Evolutionary conservation across 2,329 filamentous ascomycete genomes (phyloP).

Genomic region (Verticillium zaregamsianum): DNA sequence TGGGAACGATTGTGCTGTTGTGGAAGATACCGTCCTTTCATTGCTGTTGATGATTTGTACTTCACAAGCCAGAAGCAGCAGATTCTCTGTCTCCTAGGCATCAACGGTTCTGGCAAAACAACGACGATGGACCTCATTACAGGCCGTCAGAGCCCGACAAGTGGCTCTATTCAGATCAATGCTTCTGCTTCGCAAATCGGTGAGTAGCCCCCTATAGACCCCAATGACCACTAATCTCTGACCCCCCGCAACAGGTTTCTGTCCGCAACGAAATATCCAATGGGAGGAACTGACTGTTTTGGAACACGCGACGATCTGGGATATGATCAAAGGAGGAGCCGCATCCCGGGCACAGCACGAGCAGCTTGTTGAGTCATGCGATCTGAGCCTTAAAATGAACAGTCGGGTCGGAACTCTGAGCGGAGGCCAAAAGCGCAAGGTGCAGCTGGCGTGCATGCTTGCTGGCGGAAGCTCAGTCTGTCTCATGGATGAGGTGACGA

Average conservation of each 20-base stretch:
- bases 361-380: slow-evolving; percentile 51
- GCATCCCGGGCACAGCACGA: slow-evolving; percentile 39
- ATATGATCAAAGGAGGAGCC: slow-evolving; percentile 55
- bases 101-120: slow-evolving; percentile 62
- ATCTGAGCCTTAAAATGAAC: slow-evolving; percentile 62
- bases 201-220: background rate
- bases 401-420: slow-evolving; percentile 59
- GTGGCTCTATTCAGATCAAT: slow-evolving; percentile 57
- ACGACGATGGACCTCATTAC: slow-evolving; percentile 35
- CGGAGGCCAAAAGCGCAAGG: slow-evolving; percentile 73
- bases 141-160: slow-evolving; percentile 34
- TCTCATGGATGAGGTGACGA: slow-evolving; percentile 70
- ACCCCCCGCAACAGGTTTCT: slow-evolving; percentile 50
- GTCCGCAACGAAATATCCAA: slow-evolving; percentile 72
- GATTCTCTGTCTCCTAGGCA: slow-evolving; percentile 58
- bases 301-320: slow-evolving; percentile 68
- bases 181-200: slow-evolving; percentile 41
- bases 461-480: slow-evolving; percentile 70
- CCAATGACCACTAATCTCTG: background rate
- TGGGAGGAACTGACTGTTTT: slow-evolving; percentile 69
- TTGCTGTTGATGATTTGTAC: slow-evolving; percentile 54
- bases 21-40: slow-evolving; percentile 10
- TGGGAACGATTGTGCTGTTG: slow-evolving; percentile 19
- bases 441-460: slow-evolving; percentile 75
- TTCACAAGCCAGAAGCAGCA: slow-evolving; percentile 40